Conservation (phyloP, 768 basidiomycete genomes). For the Trametes cinnabarina region DNA sequence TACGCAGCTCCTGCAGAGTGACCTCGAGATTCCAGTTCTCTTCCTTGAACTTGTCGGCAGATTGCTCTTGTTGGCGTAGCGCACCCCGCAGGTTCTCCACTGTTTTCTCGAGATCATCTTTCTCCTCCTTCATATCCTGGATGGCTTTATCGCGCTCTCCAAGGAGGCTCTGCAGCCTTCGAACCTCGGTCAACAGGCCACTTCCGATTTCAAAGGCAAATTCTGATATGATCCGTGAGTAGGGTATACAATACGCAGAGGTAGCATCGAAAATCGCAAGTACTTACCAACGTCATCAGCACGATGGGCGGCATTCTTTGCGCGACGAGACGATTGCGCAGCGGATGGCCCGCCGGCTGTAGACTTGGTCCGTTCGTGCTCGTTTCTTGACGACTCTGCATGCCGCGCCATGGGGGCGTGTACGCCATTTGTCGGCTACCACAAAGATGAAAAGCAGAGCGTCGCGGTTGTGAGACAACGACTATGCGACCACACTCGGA, state of each 20-base stretch:
- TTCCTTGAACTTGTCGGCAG: constrained; percentile 89
- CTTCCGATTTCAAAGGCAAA: constrained; percentile 99
- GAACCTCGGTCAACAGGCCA: constrained; percentile 85
- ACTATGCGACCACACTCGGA: background rate
- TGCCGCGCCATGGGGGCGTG: constrained; percentile 19
- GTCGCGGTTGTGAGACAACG: too few species aligned
- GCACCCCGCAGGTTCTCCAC: constrained; percentile 72
- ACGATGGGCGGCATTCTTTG: constrained; percentile 89
- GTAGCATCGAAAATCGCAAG: background rate
- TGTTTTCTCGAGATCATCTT: constrained; percentile 80
- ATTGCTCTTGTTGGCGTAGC: constrained; percentile 75
- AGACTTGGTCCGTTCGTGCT: constrained; percentile 57
- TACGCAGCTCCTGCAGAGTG: constrained; percentile 79
- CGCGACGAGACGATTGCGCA: constrained; percentile 77
- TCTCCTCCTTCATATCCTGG: constrained; percentile 88
- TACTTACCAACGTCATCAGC: constrained; percentile 84
- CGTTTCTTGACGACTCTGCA: constrained; percentile 18
- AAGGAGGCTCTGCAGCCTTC: constrained; percentile 85
- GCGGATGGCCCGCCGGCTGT: constrained; percentile 65
- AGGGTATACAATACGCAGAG: constrained; percentile 19
- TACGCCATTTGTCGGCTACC: constrained; percentile 44
- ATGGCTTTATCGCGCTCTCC: constrained; percentile 92
- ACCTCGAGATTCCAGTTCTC: constrained; percentile 99
- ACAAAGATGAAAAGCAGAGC: background rate
- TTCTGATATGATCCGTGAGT: constrained; percentile 46